Percentiles rank a stretch among this genome's conserved stretches.
phyloP scores from a whole-genome alignment of 257 asterid genomes.

The Nicotiana paniculata region DNA sequence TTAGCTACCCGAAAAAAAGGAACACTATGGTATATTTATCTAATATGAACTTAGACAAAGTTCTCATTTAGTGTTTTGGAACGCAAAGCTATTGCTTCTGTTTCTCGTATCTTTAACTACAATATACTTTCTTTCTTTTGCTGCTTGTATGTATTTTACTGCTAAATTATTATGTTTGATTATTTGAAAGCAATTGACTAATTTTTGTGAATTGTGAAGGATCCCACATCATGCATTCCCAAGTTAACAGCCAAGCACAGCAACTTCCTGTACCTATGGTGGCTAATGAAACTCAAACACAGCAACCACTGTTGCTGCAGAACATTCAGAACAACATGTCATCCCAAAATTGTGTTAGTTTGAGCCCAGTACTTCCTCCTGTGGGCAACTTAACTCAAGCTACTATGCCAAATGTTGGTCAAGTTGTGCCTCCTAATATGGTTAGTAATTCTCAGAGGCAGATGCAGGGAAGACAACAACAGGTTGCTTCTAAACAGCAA shows the following conservation, averaged over 20 bases:
- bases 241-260: conserved; percentile 71
- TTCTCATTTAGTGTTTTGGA: background rate
- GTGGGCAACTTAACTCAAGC: conserved; percentile 56
- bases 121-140: background rate
- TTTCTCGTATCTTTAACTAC: background rate
- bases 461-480: conserved; percentile 63
- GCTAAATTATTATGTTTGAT: background rate
- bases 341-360: conserved; percentile 38
- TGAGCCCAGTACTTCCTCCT: conserved; percentile 51
- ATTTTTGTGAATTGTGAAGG: conserved; percentile 30
- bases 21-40: background rate
- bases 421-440: conserved; percentile 59
- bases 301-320: conserved; percentile 66
- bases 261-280: conserved; percentile 50
- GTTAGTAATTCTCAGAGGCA: conserved; percentile 77
- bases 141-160: background rate
- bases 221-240: conserved; percentile 68
- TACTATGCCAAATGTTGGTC: conserved; percentile 56
- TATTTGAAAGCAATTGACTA: background rate
- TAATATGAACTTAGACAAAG: background rate
- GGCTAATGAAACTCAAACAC: conserved; percentile 59
- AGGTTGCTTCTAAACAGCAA: conserved; percentile 52
- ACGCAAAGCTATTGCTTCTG: background rate
- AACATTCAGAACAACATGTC: conserved; percentile 55
- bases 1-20: background rate